Evolutionary conservation across 768 basidiomycete genomes (phyloP).

Genomic region (Nidula microcarpa): DNA sequence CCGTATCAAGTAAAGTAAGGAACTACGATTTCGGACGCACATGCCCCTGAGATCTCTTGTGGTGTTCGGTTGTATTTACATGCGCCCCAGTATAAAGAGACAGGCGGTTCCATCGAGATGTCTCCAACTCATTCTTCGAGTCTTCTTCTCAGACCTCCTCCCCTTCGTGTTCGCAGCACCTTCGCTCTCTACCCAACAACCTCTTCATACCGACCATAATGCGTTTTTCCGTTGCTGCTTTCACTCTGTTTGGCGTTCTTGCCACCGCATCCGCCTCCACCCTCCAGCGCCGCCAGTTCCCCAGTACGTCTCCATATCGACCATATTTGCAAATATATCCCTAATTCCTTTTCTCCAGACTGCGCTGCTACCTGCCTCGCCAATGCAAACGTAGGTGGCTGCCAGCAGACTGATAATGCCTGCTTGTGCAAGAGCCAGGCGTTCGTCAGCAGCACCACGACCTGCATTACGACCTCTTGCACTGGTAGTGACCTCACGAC

Average conservation of each 20-base stretch:
- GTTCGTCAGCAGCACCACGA: slow-evolving; percentile 43
- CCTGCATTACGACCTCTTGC: slow-evolving; percentile 50
- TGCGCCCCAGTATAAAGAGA: no score
- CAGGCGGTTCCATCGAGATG: background rate
- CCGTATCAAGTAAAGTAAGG: no score
- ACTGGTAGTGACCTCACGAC: slow-evolving; percentile 36
- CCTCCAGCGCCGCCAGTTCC: slow-evolving; percentile 32
- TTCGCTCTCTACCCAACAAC: slow-evolving; percentile 12
- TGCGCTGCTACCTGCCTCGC: slow-evolving; percentile 51
- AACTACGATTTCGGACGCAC: no score
- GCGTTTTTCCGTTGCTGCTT: slow-evolving; percentile 46
- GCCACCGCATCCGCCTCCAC: slow-evolving; percentile 32
- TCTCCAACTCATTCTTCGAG: background rate
- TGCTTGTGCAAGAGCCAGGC: slow-evolving; percentile 54
- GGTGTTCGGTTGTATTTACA: no score
- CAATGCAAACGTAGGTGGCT: slow-evolving; percentile 38
- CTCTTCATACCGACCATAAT: slow-evolving; percentile 30
- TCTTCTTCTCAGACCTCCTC: background rate
- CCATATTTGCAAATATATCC: background rate
- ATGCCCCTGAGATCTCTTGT: no score
- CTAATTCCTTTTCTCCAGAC: slow-evolving; percentile 25
- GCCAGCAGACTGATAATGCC: slow-evolving; percentile 42
- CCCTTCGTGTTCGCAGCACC: background rate
- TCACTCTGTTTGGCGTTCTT: slow-evolving; percentile 36
- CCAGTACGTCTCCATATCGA: slow-evolving; percentile 22